A percentile compares a stretch with the other conserved stretches of the same genome.
These are phyloP conservation scores for Naganishia antarctica DNA, from an alignment of 768 basidiomycete genomes.

Conservation along the genomic window DNA sequence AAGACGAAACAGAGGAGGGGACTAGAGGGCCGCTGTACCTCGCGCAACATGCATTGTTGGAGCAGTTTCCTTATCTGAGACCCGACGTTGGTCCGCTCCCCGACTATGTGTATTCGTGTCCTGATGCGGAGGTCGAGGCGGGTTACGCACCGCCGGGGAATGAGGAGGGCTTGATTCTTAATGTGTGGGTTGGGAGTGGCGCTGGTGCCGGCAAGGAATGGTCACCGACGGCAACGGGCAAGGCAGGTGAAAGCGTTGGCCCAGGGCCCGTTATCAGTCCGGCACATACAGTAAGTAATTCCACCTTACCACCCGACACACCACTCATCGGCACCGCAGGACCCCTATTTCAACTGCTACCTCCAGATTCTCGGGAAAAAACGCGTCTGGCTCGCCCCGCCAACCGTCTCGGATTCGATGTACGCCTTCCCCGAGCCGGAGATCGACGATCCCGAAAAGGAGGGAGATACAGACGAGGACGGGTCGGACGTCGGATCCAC, in stretches of 20 bases:
- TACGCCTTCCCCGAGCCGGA: constrained; percentile 52
- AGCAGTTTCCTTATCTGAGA: constrained; percentile 73
- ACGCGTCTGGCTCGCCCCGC: constrained; percentile 86
- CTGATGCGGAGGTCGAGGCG: constrained; percentile 53
- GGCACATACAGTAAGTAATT: constrained; percentile 70
- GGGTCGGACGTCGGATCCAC: neutral
- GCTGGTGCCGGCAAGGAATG: constrained; percentile 37
- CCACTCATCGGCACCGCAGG: constrained; percentile 54
- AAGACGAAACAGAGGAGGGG: neutral
- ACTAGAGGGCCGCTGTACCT: constrained; percentile 57
- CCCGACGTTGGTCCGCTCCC: constrained; percentile 68
- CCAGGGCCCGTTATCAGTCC: constrained; percentile 66
- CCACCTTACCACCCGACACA: constrained; percentile 26
- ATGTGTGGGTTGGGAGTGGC: constrained; percentile 48
- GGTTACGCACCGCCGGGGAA: constrained; percentile 65
- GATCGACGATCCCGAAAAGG: neutral
- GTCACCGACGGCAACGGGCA: no score
- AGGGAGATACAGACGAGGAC: constrained; percentile 9
- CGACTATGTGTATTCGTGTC: constrained; percentile 75
- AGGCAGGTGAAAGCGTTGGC: constrained; percentile 22
- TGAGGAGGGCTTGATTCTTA: constrained; percentile 49
- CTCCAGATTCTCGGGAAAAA: constrained; percentile 84
- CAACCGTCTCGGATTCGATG: constrained; percentile 54
- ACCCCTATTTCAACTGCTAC: constrained; percentile 89
- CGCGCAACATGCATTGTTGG: constrained; percentile 81